These are phyloP conservation scores for Colletotrichum limetticola DNA, from an alignment of 2,329 filamentous ascomycete genomes.

Conservation along the genomic window DNA sequence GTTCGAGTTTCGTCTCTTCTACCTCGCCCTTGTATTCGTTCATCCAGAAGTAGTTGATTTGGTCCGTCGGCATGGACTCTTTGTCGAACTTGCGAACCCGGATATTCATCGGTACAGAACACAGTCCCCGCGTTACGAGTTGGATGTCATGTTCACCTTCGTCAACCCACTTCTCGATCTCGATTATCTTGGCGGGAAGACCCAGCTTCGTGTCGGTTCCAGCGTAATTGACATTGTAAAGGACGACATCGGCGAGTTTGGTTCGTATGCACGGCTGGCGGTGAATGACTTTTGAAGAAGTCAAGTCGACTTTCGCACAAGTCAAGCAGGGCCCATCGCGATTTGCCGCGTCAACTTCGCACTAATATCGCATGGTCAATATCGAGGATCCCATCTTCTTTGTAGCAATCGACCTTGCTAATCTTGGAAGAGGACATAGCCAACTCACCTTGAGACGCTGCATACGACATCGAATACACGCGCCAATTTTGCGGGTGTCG, in stretches of 20 bases:
- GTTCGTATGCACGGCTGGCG: constrained; percentile 54
- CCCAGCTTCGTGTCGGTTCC: constrained; percentile 54
- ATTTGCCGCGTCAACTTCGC: constrained; percentile 45
- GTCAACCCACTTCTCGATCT: constrained; percentile 50
- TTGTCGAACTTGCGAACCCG: constrained; percentile 55
- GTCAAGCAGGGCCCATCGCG: constrained; percentile 50
- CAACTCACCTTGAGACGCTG: constrained; percentile 55
- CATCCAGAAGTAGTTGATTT: constrained; percentile 51
- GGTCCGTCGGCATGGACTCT: constrained; percentile 43
- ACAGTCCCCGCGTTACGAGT: constrained; percentile 50
- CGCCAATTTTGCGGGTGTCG: constrained; percentile 48
- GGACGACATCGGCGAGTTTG: constrained; percentile 52
- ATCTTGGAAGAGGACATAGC: background rate
- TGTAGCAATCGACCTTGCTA: background rate
- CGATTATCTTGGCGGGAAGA: constrained; percentile 46
- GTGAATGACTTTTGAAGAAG: constrained; percentile 60
- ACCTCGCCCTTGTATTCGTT: constrained; percentile 40
- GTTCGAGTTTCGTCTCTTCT: constrained; percentile 44
- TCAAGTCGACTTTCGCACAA: constrained; percentile 50
- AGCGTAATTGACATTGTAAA: constrained; percentile 50
- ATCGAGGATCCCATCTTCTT: background rate
- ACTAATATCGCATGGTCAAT: constrained; percentile 44
- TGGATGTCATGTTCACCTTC: constrained; percentile 45
- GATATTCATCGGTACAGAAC: constrained; percentile 48
- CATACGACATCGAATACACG: constrained; percentile 57